phyloP scores from a whole-genome alignment of 352 stramenopile genomes.

The Phytophthora citricola region DNA sequence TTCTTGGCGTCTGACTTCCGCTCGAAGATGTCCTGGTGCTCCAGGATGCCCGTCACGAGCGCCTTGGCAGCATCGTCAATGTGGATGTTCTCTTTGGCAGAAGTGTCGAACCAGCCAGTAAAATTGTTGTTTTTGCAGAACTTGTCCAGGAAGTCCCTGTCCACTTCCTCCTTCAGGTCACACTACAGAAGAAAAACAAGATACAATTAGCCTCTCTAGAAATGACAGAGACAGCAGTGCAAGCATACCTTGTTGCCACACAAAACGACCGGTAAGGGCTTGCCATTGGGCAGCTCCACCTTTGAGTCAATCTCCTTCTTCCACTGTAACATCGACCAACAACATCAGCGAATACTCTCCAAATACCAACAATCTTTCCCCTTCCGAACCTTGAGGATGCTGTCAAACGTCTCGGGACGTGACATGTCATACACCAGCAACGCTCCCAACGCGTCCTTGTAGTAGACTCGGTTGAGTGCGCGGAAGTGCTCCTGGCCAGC shows the following conservation, averaged over 20 bases:
- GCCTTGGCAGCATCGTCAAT: slow-evolving; percentile 90
- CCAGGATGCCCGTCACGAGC: slow-evolving; percentile 79
- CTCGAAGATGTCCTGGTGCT: slow-evolving; percentile 90
- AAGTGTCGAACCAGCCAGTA: slow-evolving; percentile 93
- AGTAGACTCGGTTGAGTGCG: slow-evolving; percentile 94
- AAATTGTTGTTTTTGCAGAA: slow-evolving; percentile 93
- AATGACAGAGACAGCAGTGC: not conserved
- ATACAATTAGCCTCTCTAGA: slow-evolving; percentile 1
- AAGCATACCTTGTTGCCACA: slow-evolving; percentile 91
- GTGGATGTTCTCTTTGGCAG: slow-evolving; percentile 93
- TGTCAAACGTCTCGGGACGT: slow-evolving; percentile 92
- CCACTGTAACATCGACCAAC: slow-evolving; percentile 65
- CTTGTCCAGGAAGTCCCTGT: slow-evolving; percentile 80
- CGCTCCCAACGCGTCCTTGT: slow-evolving; percentile 92
- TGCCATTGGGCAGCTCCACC: slow-evolving; percentile 91
- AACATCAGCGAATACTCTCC: not conserved
- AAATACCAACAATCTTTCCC: not conserved
- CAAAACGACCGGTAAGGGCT: slow-evolving; percentile 91
- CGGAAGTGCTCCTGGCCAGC: slow-evolving; percentile 94
- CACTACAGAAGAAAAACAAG: slow-evolving; percentile 49
- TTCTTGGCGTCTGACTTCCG: slow-evolving; percentile 77
- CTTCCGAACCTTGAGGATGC: slow-evolving; percentile 68
- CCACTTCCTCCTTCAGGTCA: slow-evolving; percentile 83
- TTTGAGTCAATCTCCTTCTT: slow-evolving; percentile 95
- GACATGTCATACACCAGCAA: slow-evolving; percentile 95